Conservation (phyloP, 2,329 filamentous ascomycete species). For the Nemania sp. region DNA sequence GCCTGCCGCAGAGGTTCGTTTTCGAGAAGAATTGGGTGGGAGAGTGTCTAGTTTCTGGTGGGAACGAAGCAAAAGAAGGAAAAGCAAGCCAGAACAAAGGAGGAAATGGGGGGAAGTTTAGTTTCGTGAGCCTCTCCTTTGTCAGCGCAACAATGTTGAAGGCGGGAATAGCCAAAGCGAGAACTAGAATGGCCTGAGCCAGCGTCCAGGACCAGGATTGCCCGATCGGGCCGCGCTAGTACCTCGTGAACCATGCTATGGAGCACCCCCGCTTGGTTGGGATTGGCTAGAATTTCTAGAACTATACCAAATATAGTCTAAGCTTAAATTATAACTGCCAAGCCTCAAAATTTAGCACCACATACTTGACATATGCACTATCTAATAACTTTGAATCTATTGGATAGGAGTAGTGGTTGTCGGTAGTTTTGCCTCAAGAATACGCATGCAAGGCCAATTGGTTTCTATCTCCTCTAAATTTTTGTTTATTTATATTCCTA, state of each 20-base stretch:
- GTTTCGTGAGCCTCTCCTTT: constrained; percentile 6
- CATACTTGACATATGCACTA: not conserved
- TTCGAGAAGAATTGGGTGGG: constrained; percentile 15
- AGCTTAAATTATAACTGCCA: not conserved
- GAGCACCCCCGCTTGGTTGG: not conserved
- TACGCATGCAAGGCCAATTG: not conserved
- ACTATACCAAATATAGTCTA: constrained; percentile 16
- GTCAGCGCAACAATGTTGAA: constrained; percentile 11
- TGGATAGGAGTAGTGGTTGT: not conserved
- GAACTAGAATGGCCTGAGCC: not conserved
- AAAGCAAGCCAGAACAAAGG: not conserved
- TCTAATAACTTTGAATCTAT: too few relatives aligned
- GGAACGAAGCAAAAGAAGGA: not conserved
- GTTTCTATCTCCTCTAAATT: not conserved
- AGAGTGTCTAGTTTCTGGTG: constrained; percentile 1
- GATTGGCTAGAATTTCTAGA: constrained; percentile 15
- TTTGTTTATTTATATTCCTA: not conserved
- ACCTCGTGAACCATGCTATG: not conserved
- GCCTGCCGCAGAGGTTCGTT: constrained; percentile 25
- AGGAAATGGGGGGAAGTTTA: constrained; percentile 17
- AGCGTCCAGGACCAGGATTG: not conserved
- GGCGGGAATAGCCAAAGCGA: constrained; percentile 5
- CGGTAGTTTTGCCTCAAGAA: not conserved
- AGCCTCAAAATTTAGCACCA: not conserved
- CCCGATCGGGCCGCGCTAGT: constrained; percentile 19